Conservation (phyloP, 2,329 filamentous ascomycete species). For the Thermothelomyces thermophilus region DNA sequence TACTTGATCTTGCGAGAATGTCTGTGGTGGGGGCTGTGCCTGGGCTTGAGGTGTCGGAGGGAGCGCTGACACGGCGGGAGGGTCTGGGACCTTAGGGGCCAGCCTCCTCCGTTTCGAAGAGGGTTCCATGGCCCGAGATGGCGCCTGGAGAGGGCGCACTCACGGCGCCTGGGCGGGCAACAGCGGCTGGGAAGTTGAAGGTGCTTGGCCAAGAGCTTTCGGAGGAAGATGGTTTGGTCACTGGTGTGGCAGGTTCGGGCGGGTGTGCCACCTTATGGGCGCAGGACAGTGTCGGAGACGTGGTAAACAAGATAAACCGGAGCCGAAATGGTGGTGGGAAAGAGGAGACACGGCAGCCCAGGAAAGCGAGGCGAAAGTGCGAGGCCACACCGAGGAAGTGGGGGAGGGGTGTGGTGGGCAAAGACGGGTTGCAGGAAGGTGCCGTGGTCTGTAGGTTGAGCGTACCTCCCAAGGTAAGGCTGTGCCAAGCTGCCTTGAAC, state of each 20-base stretch:
- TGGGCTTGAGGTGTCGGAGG: constrained; percentile 17
- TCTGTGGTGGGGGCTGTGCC: constrained; percentile 17
- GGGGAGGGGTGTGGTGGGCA: constrained; percentile 4
- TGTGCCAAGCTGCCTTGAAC: constrained; percentile 21
- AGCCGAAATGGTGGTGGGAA: constrained; percentile 10
- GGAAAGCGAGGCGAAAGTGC: constrained; percentile 2
- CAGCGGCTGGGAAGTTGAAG: neutral
- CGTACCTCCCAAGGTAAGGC: constrained; percentile 25
- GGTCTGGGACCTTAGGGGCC: constrained; percentile 26
- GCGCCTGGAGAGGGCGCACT: neutral
- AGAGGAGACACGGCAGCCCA: constrained; percentile 6
- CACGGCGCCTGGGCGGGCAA: neutral
- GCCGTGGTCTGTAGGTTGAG: too few species aligned
- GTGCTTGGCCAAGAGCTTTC: neutral
- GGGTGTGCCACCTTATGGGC: neutral
- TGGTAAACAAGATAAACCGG: neutral
- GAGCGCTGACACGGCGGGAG: constrained; percentile 15
- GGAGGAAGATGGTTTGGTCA: neutral
- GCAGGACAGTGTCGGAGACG: neutral
- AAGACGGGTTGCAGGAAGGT: neutral
- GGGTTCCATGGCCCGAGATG: constrained; percentile 24
- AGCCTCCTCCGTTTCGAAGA: constrained; percentile 26
- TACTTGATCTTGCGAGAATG: constrained; percentile 24
- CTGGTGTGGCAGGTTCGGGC: constrained; percentile 1
- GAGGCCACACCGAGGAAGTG: constrained; percentile 9